Evolutionary conservation across 306 rosid species (phyloP), one percentile per base, ranked within the genome.

Genomic region (Astragalus membranaceus): DNA sequence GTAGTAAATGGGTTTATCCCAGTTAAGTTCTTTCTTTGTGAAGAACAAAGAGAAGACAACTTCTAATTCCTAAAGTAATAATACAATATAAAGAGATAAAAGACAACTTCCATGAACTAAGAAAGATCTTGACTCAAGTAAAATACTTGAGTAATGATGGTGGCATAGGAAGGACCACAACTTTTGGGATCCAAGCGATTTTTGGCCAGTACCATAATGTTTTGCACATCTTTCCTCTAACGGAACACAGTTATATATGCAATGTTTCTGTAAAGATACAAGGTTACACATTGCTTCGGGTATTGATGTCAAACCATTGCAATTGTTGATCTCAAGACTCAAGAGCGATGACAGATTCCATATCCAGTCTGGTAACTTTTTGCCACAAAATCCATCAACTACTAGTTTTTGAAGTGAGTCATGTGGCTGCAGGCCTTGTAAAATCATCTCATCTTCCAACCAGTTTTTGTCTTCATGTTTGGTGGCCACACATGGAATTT

Each of bases 331-430:
- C 8, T 17, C 23, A 61, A 77, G 69, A 49, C 8, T 7, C 58
- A 5, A 1, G 23, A 77, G 73, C 3, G 76, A 62, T 10, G 55
- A 35, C 8, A 81, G 70, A 33, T 29, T 59, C 49, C 59, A 29
- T 9, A 81, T 54, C 65, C 76, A 72, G n/a, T 81, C 74, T 14
- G 81, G 72, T 33, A 77, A 60, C 16, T 39, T 68, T 30, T 64
- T 35, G 30, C 84, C 84, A 1, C 61, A 3, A 59, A 56, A 81
- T 10, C 39, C 61, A 9, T 5, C 4, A 7, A 76, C 33, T 0
- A 5, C 14, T 14, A 64, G 47, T 14, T 8, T 30, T 65, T 59
- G 66, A 13, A 80, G 56, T n/a, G 67, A 67, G 51, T 30, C 39
- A 42, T 75, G 75, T 2, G 86, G 80, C 17, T 69, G 70, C 26